Percentiles rank a stretch among this genome's conserved stretches.
phyloP scores from a whole-genome alignment of 179 eudicot genomes.

The Patellifolia procumbens region DNA sequence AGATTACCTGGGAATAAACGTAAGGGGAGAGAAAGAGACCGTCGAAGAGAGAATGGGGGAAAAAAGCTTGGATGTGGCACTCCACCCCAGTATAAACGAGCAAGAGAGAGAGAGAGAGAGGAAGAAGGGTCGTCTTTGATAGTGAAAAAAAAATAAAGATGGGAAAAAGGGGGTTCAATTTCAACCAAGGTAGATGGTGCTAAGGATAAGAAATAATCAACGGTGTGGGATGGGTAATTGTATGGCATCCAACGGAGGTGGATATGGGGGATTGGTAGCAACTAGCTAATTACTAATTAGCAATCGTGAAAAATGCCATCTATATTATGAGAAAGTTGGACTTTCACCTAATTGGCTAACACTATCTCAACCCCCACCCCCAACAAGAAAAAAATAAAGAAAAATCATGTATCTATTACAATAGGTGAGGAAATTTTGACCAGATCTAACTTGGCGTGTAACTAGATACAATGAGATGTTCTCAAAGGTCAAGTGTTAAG shows the following conservation, averaged over 20 bases:
- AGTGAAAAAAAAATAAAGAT: not conserved
- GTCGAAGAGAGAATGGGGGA: not conserved
- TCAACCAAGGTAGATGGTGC: slow-evolving; percentile 12
- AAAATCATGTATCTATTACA: too few relatives aligned
- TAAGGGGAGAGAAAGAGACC: slow-evolving; percentile 6
- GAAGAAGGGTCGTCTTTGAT: not conserved
- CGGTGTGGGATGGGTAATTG: not conserved
- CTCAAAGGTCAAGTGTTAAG: too few relatives aligned
- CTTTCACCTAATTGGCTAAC: not conserved
- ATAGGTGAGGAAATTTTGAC: too few relatives aligned
- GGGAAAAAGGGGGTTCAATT: not conserved
- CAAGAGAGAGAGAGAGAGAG: slow-evolving; percentile 8
- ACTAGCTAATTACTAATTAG: not conserved
- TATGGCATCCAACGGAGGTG: slow-evolving; percentile 23
- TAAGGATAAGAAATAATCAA: slow-evolving; percentile 5
- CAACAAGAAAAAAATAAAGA: not conserved
- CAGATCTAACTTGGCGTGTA: too few relatives aligned
- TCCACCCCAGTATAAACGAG: slow-evolving; percentile 4
- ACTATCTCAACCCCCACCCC: not conserved
- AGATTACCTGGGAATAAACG: slow-evolving; percentile 16
- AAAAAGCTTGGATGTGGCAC: slow-evolving; percentile 14
- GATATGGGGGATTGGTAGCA: slow-evolving; percentile 6
- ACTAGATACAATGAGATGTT: too few relatives aligned
- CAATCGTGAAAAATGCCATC: slow-evolving; percentile 19
- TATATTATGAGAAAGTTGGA: not conserved